phyloP scores from a whole-genome alignment of 2,329 filamentous ascomycete species.

The Leptographium radiaticola region DNA sequence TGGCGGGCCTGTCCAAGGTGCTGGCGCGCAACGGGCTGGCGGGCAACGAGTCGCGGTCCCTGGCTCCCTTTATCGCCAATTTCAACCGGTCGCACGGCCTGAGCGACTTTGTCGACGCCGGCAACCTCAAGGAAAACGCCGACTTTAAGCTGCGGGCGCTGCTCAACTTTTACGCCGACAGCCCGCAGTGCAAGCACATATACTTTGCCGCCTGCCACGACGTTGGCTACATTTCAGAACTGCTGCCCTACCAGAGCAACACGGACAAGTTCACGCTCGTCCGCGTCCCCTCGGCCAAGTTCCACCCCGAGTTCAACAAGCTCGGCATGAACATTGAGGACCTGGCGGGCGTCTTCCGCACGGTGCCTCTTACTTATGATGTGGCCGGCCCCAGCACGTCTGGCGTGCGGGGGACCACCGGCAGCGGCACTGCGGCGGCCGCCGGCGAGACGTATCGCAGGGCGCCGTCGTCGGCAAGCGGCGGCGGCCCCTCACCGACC shows the following conservation, averaged over 20 bases:
- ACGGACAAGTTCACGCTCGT: constrained; percentile 41
- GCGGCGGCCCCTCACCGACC: too few relatives aligned
- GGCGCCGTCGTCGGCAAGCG: neutral
- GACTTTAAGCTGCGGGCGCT: constrained; percentile 44
- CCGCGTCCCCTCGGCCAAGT: constrained; percentile 28
- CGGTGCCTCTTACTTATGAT: neutral
- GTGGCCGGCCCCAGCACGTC: neutral
- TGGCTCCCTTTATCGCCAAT: constrained; percentile 40
- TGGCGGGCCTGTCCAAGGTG: constrained; percentile 36
- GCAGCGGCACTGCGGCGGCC: neutral
- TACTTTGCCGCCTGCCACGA: constrained; percentile 52
- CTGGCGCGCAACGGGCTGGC: constrained; percentile 34
- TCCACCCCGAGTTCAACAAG: constrained; percentile 38
- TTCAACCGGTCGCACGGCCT: constrained; percentile 45
- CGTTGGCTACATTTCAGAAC: constrained; percentile 40
- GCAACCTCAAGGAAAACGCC: constrained; percentile 45
- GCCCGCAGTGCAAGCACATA: constrained; percentile 50
- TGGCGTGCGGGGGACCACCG: neutral
- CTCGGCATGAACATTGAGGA: constrained; percentile 37
- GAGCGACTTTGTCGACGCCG: constrained; percentile 49
- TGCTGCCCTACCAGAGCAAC: constrained; percentile 37
- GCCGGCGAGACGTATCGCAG: neutral
- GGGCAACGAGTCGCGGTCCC: constrained; percentile 40
- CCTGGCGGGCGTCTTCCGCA: constrained; percentile 37
- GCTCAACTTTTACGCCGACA: constrained; percentile 38